These are phyloP conservation scores for Mycosphaerella arachidis DNA, from an alignment of 2,329 filamentous ascomycete species.

Conservation along the genomic window DNA sequence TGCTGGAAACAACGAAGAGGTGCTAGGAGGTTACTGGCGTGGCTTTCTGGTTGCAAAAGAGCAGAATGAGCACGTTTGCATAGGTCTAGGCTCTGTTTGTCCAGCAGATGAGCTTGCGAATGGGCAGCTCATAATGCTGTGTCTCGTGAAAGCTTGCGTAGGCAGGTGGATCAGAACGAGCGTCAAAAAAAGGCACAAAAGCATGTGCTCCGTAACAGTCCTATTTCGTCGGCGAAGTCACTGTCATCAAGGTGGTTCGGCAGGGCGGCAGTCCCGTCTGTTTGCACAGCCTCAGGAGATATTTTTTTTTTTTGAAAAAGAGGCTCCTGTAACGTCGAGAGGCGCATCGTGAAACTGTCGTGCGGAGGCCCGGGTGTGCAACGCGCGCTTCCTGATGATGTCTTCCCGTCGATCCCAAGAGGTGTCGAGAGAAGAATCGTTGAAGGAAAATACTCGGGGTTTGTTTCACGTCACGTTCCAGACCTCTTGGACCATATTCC, in stretches of 20 bases:
- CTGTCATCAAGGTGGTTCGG: neutral
- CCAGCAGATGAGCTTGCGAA: neutral
- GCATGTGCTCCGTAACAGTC: neutral
- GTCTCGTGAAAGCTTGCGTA: conserved; percentile 3
- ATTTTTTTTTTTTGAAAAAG: no score
- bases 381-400: neutral
- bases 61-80: neutral
- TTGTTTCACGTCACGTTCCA: neutral
- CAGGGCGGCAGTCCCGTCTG: neutral
- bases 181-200: neutral
- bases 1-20: neutral
- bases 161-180: neutral
- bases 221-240: neutral
- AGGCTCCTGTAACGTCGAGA: neutral
- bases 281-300: conserved; percentile 8
- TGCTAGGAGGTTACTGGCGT: neutral
- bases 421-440: neutral
- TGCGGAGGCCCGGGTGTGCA: neutral
- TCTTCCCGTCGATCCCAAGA: neutral
- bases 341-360: conserved; percentile 1
- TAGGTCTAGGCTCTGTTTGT: neutral
- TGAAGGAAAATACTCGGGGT: neutral
- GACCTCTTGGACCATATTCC: neutral
- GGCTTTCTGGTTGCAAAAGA: neutral
- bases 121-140: neutral